These are phyloP conservation scores for Biancaea sappan DNA, from an alignment of 306 rosid species.

Conservation along the genomic window DNA sequence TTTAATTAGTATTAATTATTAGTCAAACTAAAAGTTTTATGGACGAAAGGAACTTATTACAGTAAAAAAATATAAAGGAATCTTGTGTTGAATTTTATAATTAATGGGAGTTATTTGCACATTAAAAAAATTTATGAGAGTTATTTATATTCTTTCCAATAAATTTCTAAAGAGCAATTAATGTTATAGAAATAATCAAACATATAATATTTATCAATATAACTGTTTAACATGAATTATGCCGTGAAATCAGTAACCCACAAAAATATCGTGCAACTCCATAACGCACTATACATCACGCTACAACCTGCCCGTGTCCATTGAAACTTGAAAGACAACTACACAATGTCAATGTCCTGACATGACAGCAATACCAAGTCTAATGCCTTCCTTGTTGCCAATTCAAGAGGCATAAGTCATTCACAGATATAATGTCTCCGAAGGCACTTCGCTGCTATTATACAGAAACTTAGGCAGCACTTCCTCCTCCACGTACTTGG, in stretches of 20 bases:
- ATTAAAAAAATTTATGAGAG: no score
- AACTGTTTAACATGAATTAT: not conserved
- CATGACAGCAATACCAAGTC: no score
- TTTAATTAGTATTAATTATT: no score
- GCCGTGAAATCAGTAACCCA: not conserved
- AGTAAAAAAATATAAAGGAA: no score
- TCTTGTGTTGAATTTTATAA: no score
- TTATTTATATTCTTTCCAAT: no score
- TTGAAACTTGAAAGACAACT: no score
- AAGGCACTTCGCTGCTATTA: not conserved
- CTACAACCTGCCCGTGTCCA: not conserved
- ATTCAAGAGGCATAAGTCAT: not conserved
- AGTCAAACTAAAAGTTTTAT: no score
- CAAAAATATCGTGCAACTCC: not conserved
- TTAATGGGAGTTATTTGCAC: no score
- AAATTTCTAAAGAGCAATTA: no score
- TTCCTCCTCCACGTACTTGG: conserved; percentile 32
- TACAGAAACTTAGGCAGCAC: conserved; percentile 37
- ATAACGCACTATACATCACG: not conserved
- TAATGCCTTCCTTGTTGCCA: not conserved
- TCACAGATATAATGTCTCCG: not conserved
- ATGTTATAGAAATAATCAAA: not conserved
- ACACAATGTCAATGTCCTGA: not conserved
- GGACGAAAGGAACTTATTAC: no score
- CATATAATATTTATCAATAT: not conserved